Percentiles rank a stretch among this genome's conserved stretches.
phyloP scores from a whole-genome alignment of 2,329 filamentous ascomycete species.

The Fusarium equiseti region DNA sequence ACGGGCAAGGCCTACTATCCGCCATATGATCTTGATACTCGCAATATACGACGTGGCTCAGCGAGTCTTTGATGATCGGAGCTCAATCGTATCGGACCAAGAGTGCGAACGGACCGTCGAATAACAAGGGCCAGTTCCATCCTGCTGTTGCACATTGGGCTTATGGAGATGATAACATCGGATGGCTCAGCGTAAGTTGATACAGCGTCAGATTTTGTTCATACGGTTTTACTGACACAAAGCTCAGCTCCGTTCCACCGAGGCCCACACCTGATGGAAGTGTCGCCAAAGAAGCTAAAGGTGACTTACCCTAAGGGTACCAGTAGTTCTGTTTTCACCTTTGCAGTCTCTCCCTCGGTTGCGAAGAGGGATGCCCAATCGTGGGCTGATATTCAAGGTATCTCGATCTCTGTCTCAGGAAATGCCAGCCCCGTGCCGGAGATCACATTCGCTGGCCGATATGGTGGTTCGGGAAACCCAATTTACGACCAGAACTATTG shows the following conservation, averaged over 20 bases:
- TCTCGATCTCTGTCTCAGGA: constrained; percentile 13
- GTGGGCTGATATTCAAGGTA: constrained; percentile 9
- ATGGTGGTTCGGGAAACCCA: constrained; percentile 12
- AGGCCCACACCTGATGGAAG: constrained; percentile 16
- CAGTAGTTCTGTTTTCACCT: constrained; percentile 14
- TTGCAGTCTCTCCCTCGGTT: constrained; percentile 17
- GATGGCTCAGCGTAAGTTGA: constrained; percentile 22
- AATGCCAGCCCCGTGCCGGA: neutral
- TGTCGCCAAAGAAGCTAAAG: constrained; percentile 9
- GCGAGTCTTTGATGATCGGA: constrained; percentile 66
- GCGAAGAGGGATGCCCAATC: constrained; percentile 20
- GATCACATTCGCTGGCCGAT: constrained; percentile 15
- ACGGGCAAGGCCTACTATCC: constrained; percentile 20
- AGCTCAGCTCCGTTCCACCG: constrained; percentile 6
- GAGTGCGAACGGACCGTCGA: constrained; percentile 19
- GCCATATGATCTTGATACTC: constrained; percentile 56
- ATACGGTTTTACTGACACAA: neutral
- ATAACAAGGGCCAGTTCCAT: constrained; percentile 21
- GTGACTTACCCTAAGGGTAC: neutral
- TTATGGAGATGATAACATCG: constrained; percentile 9
- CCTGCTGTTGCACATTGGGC: constrained; percentile 22
- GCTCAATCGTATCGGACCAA: constrained; percentile 57
- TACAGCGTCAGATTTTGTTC: fast-evolving
- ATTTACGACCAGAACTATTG: constrained; percentile 21
- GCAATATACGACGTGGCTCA: constrained; percentile 70